Evolutionary conservation across 2,329 filamentous ascomycete species (phyloP).

Genomic region (Coniochaeta prunicola): DNA sequence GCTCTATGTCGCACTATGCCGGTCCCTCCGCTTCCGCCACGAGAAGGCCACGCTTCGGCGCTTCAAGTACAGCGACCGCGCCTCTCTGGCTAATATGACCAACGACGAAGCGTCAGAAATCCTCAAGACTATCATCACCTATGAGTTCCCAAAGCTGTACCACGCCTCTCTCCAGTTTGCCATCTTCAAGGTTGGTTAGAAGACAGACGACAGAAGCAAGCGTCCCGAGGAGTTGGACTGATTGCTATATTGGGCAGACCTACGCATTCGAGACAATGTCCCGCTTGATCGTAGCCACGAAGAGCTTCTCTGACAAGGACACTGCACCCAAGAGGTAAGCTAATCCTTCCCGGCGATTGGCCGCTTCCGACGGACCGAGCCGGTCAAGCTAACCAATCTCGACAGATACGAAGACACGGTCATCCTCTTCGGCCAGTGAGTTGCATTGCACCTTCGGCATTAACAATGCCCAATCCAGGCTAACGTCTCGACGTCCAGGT

Average conservation of each 20-base stretch:
- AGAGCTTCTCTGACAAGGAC: conserved; percentile 23
- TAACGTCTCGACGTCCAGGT: conserved; percentile 14
- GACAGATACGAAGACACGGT: conserved; percentile 34
- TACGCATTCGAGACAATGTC: conserved; percentile 31
- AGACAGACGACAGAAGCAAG: neutral
- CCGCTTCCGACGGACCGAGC: neutral
- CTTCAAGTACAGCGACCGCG: conserved; percentile 25
- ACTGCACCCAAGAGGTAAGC: conserved; percentile 27
- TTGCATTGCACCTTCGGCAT: neutral
- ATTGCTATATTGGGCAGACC: conserved; percentile 22
- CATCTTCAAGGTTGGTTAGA: conserved; percentile 28
- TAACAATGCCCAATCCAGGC: neutral
- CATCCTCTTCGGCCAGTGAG: conserved; percentile 27
- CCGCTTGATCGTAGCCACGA: conserved; percentile 25
- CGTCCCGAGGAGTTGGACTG: neutral
- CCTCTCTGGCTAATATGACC: conserved; percentile 31
- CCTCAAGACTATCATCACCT: conserved; percentile 22
- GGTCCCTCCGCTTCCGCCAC: conserved; percentile 26
- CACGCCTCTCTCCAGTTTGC: conserved; percentile 29
- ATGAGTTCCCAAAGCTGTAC: conserved; percentile 31
- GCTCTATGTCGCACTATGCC: conserved; percentile 25
- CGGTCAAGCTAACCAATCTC: neutral
- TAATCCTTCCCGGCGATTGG: neutral
- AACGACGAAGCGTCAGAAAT: conserved; percentile 37
- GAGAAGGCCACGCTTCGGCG: conserved; percentile 20